phyloP scores from a whole-genome alignment of 371 early-diverging fungal genomes.

The Mucor plumbeus region DNA sequence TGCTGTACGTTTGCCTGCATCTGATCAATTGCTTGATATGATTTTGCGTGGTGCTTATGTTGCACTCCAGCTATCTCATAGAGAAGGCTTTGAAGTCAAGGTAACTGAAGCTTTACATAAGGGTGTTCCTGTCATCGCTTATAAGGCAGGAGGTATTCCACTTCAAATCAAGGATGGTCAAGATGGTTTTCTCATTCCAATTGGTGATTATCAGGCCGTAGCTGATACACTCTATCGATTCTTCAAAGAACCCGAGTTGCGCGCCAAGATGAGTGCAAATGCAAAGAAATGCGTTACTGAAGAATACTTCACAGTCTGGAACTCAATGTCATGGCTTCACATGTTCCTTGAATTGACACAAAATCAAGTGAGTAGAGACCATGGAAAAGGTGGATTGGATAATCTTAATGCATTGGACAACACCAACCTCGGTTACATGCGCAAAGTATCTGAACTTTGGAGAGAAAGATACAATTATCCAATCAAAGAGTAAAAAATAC shows the following conservation, averaged over 20 bases:
- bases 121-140: constrained; percentile 71
- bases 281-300: constrained; percentile 59
- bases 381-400: constrained; percentile 16
- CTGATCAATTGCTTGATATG: constrained; percentile 82
- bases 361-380: constrained; percentile 32
- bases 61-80: constrained; percentile 80
- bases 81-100: constrained; percentile 92
- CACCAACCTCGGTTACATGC: constrained; percentile 34
- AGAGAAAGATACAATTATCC: constrained; percentile 40
- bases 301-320: constrained; percentile 76
- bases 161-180: constrained; percentile 72
- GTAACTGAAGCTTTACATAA: constrained; percentile 87
- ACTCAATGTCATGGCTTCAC: constrained; percentile 70
- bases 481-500: not conserved
- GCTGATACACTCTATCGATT: constrained; percentile 61
- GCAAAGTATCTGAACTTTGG: constrained; percentile 45
- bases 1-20: constrained; percentile 72
- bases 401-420: constrained; percentile 12
- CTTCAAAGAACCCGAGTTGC: constrained; percentile 53
- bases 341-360: constrained; percentile 60
- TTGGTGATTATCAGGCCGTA: constrained; percentile 67
- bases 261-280: constrained; percentile 44
- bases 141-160: constrained; percentile 81
- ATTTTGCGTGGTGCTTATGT: constrained; percentile 72
- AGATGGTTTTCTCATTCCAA: constrained; percentile 72